A percentile compares a stretch with the other conserved stretches of the same genome.
These are phyloP conservation scores for Pestalotiopsis sp. DNA, from an alignment of 2,329 filamentous ascomycete species.

Conservation along the genomic window DNA sequence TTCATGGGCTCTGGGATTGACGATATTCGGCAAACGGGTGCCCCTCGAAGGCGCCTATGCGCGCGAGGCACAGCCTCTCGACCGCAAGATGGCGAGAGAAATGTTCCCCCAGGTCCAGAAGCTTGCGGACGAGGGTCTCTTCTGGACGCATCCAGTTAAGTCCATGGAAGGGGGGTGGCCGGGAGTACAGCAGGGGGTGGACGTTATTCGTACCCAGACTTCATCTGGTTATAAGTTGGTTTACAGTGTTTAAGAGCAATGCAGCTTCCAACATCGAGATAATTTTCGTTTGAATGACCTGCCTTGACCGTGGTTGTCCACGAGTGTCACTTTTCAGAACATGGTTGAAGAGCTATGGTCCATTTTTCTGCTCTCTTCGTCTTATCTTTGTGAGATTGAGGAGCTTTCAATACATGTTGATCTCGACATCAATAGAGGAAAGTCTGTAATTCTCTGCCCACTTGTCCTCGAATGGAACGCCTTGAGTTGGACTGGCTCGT, in stretches of 20 bases:
- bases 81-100: not conserved
- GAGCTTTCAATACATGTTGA: too few species aligned
- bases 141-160: not conserved
- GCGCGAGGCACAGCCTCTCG: not conserved
- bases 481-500: too few species aligned
- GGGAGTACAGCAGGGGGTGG: not conserved
- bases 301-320: too few species aligned
- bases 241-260: not conserved
- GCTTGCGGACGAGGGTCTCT: not conserved
- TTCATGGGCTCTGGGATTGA: not conserved
- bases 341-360: too few species aligned
- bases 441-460: too few species aligned
- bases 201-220: not conserved
- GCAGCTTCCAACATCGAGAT: fast-evolving
- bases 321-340: too few species aligned
- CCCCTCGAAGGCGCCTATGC: not conserved
- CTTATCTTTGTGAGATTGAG: too few species aligned
- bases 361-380: too few species aligned
- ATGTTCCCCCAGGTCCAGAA: not conserved
- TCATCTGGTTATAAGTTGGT: not conserved
- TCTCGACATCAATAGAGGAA: too few species aligned
- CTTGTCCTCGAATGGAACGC: too few species aligned
- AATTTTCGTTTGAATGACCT: too few species aligned
- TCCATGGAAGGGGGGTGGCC: not conserved
- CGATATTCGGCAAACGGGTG: not conserved